These are phyloP conservation scores for Vitis vinifera DNA, from an alignment of 164 flowering plant species.

Conservation along the genomic window DNA sequence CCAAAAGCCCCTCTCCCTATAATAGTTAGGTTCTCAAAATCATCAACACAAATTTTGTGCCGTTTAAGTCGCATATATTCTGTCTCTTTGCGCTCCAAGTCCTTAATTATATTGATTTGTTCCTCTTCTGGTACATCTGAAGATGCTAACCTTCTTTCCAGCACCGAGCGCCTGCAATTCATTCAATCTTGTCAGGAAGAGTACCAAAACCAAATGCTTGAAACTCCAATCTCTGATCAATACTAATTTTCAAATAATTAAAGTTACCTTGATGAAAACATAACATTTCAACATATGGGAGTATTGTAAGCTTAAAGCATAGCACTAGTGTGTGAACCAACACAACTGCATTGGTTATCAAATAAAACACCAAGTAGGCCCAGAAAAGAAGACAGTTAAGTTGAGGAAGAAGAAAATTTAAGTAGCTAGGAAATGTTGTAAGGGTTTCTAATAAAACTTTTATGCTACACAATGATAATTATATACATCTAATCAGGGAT, in stretches of 20 bases:
- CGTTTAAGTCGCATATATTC: constrained; percentile 85
- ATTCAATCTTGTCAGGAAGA: constrained; percentile 12
- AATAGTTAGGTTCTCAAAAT: constrained; percentile 83
- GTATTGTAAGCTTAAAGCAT: no score
- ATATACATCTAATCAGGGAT: no score
- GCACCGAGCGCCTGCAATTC: constrained; percentile 64
- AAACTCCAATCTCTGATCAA: background rate
- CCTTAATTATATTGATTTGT: constrained; percentile 76
- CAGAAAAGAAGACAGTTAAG: no score
- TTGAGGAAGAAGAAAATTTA: no score
- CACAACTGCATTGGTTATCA: background rate
- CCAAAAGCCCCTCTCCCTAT: constrained; percentile 99
- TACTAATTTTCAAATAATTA: background rate
- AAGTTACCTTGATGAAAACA: background rate
- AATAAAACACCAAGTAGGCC: no score
- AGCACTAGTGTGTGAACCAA: background rate
- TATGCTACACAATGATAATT: no score
- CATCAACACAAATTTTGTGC: constrained; percentile 84
- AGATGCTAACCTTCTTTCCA: constrained; percentile 76
- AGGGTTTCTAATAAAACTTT: no score
- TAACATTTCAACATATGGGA: background rate
- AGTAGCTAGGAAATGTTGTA: no score
- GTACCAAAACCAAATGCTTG: background rate
- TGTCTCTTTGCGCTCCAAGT: constrained; percentile 89
- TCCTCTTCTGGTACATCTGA: constrained; percentile 82